Evolutionary conservation across 169 alveolate species (phyloP), one percentile per base, ranked within the genome.

Genomic region (Plasmodium billcollinsi): DNA sequence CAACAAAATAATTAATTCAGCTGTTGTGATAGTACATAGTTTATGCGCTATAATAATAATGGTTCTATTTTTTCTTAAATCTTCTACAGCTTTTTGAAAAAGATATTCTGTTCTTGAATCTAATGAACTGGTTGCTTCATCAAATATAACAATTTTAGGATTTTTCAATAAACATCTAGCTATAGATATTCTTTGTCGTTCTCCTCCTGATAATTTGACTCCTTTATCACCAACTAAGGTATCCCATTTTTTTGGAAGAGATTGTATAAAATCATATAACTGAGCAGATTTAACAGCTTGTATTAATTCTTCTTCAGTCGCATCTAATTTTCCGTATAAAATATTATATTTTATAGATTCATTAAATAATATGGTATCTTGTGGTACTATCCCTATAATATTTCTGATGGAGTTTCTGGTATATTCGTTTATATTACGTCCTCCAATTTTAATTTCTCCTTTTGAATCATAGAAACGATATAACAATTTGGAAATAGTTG

Each of bases 201-300:
- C 99, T 2, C 99, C 99, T 47, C 99, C 99, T 58, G 99, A 96
- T 3, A 99, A 95, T 67, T 97, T 97, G 39, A 96, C 92, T 6
- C 99, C 99, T 63, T 98, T 94, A 90, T 98, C 99, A 7, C 99
- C 99, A 18, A 98, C 99, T 8, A 95, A 59, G 14, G 99, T 97
- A 49, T 96, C 94, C 90, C 95, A 97, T 39, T 97, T 96, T 20
- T 95, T 94, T 6, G 98, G 97, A 63, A 97, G 91, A 33, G 95
- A 63, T 93, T 92, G 73, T 33, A 97, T 95, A 72, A 97, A 88
- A 18, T 95, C 97, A 59, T 94, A 93, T 66, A 98, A 88, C 49
- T 96, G 96, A 45, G 99, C 99, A 20, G 95, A 88, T 67, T 94
- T 89, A 9, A 97, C 96, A 0, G 98, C 98, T 49, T 95, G 94